Conservation (phyloP, 2,329 filamentous ascomycete genomes). For the Colletotrichum spaethianum region DNA sequence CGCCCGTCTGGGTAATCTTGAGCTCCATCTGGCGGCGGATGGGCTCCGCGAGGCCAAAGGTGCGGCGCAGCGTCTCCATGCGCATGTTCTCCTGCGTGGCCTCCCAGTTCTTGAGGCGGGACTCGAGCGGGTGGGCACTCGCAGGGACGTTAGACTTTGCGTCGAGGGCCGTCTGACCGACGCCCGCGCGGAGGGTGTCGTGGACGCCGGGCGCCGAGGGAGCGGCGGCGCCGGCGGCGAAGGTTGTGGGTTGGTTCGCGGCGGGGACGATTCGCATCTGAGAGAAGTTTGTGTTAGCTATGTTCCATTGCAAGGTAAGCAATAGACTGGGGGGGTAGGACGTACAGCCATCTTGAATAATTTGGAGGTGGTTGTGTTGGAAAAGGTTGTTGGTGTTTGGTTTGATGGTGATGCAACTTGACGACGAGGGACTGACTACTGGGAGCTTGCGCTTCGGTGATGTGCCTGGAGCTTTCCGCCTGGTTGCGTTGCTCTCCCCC, state of each 20-base stretch:
- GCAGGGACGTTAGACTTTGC: constrained; percentile 58
- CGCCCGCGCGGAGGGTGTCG: constrained; percentile 90
- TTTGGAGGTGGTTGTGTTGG: neutral
- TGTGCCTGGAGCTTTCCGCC: constrained; percentile 41
- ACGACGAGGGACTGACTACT: constrained; percentile 17
- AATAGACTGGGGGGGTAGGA: constrained; percentile 26
- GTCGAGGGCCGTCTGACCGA: constrained; percentile 73
- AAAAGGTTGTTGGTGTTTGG: neutral
- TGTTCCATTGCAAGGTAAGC: constrained; percentile 25
- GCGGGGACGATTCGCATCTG: constrained; percentile 87
- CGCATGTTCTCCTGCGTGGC: constrained; percentile 88
- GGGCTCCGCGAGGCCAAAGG: constrained; percentile 94
- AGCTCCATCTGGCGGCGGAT: constrained; percentile 95
- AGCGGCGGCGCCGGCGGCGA: constrained; percentile 78
- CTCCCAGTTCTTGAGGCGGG: constrained; percentile 91
- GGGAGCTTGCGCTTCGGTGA: constrained; percentile 41
- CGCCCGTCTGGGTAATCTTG: constrained; percentile 84
- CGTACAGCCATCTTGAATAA: constrained; percentile 63
- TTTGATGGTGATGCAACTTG: constrained; percentile 23
- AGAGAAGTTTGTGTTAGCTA: constrained; percentile 16
- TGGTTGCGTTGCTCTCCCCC: constrained; percentile 10
- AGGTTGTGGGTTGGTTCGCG: constrained; percentile 74
- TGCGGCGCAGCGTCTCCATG: constrained; percentile 88
- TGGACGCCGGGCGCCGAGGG: constrained; percentile 94
- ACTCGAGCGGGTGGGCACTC: constrained; percentile 87